phyloP scores from a whole-genome alignment of 805 yeast genomes.

The Lipomyces sp. region DNA sequence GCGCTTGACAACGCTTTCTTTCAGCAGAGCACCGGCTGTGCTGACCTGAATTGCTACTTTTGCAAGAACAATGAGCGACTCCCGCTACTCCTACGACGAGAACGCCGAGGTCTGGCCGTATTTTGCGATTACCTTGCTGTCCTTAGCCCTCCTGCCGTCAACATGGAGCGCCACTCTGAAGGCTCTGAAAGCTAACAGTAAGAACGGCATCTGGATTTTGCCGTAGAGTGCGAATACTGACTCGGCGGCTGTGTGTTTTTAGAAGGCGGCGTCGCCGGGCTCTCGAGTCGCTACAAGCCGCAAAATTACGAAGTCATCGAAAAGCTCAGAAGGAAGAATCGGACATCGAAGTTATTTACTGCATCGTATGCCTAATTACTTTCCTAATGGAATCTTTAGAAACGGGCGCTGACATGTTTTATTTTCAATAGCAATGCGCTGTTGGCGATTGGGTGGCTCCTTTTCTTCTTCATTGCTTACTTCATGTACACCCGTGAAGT shows the following conservation, averaged over 20 bases:
- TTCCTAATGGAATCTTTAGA: too few species aligned
- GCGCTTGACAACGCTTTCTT: too few species aligned
- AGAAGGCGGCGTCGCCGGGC: slow-evolving; percentile 2
- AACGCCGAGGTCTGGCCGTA: slow-evolving; percentile 91
- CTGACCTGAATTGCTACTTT: too few species aligned
- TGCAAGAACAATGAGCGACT: slow-evolving; percentile 49
- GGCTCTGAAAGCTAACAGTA: slow-evolving; percentile 28
- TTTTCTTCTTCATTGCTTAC: slow-evolving; percentile 42
- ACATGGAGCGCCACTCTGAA: slow-evolving; percentile 38
- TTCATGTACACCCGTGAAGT: slow-evolving; percentile 40
- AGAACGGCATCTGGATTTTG: background rate
- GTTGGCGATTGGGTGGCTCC: slow-evolving; percentile 58
- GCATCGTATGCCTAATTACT: too few species aligned
- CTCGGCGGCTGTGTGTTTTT: background rate
- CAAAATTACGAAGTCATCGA: slow-evolving; percentile 28
- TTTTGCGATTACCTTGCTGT: slow-evolving; percentile 68
- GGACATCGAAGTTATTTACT: slow-evolving; percentile 32
- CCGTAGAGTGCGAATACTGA: background rate
- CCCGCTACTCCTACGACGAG: slow-evolving; percentile 79
- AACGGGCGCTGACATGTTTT: too few species aligned
- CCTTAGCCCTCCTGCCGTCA: slow-evolving; percentile 65
- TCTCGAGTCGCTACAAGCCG: slow-evolving; percentile 23
- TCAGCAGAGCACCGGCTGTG: too few species aligned
- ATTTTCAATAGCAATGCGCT: slow-evolving; percentile 31
- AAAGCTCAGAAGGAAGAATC: slow-evolving; percentile 31